Base-by-base conservation (phyloP, 306 rosid species). In the Dalbergia cochinchinensis region DNA sequence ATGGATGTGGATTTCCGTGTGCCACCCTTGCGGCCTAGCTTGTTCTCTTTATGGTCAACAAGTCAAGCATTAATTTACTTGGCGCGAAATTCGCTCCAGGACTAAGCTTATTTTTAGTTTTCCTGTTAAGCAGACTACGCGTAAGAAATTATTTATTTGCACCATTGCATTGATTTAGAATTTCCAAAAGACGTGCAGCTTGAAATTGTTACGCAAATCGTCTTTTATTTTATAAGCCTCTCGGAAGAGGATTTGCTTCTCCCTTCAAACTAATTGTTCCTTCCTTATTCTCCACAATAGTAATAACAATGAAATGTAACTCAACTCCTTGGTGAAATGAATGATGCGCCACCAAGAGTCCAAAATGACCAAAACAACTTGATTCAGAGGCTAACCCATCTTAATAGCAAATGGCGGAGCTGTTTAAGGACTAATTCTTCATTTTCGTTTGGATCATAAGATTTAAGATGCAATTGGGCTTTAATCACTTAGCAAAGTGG, bases 381-480 rank as follows among this genome's bases (percentile, higher is more conserved):
- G 37, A 19, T 15, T 13, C 20, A 45, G 59, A 34, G 15, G 44
- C 31, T 18, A 62, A 15, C 31, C 78, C n/a, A 10, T 15, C 47
- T 34, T 48, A 62, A 64, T 70, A 47, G 20, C 80, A 18, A 34
- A 13, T 7, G 57, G 67, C 20, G 8, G 44, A 42, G 55, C 5
- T 41, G 34, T 57, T 57, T 68, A 67, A 12, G 44, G 59, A 41
- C 14, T 54, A 66, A 68, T 57, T 37, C 3, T 53, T 18, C 44
- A 31, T 77, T 4, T 47, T 61, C 11, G 62, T 76, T 50, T 41
- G 67, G 74, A 19, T 67, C 39, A 60, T 37, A 42, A 41, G 50
- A n/a, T 71, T 11, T n/a, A 42, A 15, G 8, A 63, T 82, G 5
- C 11, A 31, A 3, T 68, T 69, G 87, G 87, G 73, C 83, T 67